Evolutionary conservation across 352 stramenopile species (phyloP).

Genomic region (Pythium oligandrum): DNA sequence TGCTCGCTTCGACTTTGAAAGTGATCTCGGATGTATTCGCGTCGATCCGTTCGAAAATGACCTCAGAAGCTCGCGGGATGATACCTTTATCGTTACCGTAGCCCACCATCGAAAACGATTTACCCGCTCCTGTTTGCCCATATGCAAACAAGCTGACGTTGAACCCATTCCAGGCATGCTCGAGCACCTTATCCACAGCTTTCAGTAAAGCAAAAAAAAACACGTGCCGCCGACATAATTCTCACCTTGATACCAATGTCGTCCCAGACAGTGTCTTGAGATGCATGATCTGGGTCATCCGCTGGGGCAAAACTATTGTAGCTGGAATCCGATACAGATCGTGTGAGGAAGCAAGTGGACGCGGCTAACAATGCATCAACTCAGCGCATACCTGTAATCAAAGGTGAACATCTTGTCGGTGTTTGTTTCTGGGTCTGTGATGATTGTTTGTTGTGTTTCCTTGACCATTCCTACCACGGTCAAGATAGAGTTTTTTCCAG

Average conservation of each 20-base stretch:
- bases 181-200: slow-evolving; percentile 40
- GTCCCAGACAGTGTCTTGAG: slow-evolving; percentile 81
- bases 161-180: slow-evolving; percentile 89
- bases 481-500: neutral
- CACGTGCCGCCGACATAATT: no score
- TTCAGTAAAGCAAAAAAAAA: no score
- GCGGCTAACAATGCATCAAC: no score
- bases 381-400: slow-evolving; percentile 60
- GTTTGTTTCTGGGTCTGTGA: slow-evolving; percentile 75
- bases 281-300: slow-evolving; percentile 55
- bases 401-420: slow-evolving; percentile 82
- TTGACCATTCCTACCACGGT: slow-evolving; percentile 57
- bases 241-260: slow-evolving; percentile 76
- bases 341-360: no score
- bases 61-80: slow-evolving; percentile 72
- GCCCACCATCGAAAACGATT: slow-evolving; percentile 87
- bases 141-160: slow-evolving; percentile 88
- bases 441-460: slow-evolving; percentile 78
- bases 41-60: slow-evolving; percentile 82
- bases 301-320: slow-evolving; percentile 77
- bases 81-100: slow-evolving; percentile 81
- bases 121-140: slow-evolving; percentile 81
- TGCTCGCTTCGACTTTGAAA: slow-evolving; percentile 85
- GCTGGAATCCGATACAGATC: slow-evolving; percentile 15
- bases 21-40: slow-evolving; percentile 35